Base-by-base conservation (phyloP, 805 yeast genomes). In the Zygotorulaspora sp. region DNA sequence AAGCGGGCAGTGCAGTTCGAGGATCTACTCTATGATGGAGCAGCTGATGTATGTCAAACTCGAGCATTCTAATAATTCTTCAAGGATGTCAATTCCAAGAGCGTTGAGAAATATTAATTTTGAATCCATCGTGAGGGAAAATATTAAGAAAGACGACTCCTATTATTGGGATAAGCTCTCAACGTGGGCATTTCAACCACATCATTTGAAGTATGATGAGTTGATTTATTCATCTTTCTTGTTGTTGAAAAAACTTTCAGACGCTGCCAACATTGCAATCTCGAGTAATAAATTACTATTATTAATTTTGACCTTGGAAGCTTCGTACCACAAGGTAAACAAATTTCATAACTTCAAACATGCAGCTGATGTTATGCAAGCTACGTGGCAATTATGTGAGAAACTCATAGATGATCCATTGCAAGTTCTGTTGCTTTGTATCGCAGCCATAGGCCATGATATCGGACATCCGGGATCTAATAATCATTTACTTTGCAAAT, bases 391-490 rank as follows among this genome's bases (percentile, higher is more conserved):
- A 57, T 77, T 80, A 41, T 65, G 57, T 32, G 38, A 41, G 20
- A 35, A 31, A 35, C 40, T 49, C 27, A 41, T 41, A 13, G 17
- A 41, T 2, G 48, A 55, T 13, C 70, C 63, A 39, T 50, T 57
- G 20, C 81, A 81, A 48, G 68, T 72, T 2, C 63, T 83, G 32
- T 75, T 83, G 1, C 62, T 87, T 18, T 70, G 85, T 22, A 66
- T 89, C 9, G 84, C 96, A 0, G 92, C 96, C 1, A 64, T 89
- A 29, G 97, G 97, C 36, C 98, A 92, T 64, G 98, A 92, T 61
- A 78, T 85, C 21, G 95, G 96, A 15, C 98, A 92, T 61, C 97
- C 97, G 0, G 98, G 97, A 2, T 77, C 88, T n/a, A 87, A 95
- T 10, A 86, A 87, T 59, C 75, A 77, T 24, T 78, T 87, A 47